Percentiles rank a stretch among this genome's conserved stretches.
Evolutionary conservation across 2,329 filamentous ascomycete species (phyloP).

Genomic region (Aspergillus luchuensis): DNA sequence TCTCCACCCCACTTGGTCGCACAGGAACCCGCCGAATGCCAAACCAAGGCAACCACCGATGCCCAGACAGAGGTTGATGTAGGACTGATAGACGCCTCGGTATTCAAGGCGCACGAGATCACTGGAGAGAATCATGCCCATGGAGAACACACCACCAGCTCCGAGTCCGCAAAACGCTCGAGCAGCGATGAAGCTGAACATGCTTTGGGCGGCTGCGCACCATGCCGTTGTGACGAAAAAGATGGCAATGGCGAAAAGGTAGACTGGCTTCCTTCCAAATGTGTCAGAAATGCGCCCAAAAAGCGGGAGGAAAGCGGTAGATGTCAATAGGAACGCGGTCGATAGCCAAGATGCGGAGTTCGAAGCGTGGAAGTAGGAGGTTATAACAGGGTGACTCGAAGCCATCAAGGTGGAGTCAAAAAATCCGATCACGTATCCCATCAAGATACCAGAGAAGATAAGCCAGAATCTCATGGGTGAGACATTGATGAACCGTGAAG

Average conservation of each 20-base stretch:
- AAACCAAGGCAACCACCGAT: slow-evolving; percentile 42
- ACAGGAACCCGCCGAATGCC: slow-evolving; percentile 43
- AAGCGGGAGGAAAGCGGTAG: slow-evolving; percentile 73
- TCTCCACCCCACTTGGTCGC: slow-evolving; percentile 45
- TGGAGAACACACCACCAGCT: slow-evolving; percentile 70
- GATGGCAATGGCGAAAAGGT: slow-evolving; percentile 62
- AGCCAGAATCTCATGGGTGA: slow-evolving; percentile 59
- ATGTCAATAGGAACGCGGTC: slow-evolving; percentile 75
- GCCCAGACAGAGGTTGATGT: slow-evolving; percentile 43
- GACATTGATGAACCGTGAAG: slow-evolving; percentile 41
- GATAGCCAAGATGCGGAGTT: slow-evolving; percentile 83
- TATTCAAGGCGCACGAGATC: slow-evolving; percentile 75
- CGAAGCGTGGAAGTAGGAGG: slow-evolving; percentile 74
- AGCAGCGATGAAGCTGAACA: slow-evolving; percentile 70
- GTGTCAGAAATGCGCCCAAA: slow-evolving; percentile 74
- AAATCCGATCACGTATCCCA: slow-evolving; percentile 59
- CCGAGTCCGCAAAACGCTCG: slow-evolving; percentile 72
- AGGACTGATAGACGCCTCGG: slow-evolving; percentile 46
- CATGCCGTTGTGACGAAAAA: slow-evolving; percentile 68
- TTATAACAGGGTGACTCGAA: slow-evolving; percentile 77
- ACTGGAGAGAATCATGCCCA: slow-evolving; percentile 62
- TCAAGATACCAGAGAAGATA: slow-evolving; percentile 62
- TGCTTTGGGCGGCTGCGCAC: slow-evolving; percentile 70
- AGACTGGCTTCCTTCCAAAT: slow-evolving; percentile 68
- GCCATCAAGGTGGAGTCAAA: slow-evolving; percentile 84